phyloP scores from a whole-genome alignment of 2,329 filamentous ascomycete genomes.

The Aureobasidium sp. region DNA sequence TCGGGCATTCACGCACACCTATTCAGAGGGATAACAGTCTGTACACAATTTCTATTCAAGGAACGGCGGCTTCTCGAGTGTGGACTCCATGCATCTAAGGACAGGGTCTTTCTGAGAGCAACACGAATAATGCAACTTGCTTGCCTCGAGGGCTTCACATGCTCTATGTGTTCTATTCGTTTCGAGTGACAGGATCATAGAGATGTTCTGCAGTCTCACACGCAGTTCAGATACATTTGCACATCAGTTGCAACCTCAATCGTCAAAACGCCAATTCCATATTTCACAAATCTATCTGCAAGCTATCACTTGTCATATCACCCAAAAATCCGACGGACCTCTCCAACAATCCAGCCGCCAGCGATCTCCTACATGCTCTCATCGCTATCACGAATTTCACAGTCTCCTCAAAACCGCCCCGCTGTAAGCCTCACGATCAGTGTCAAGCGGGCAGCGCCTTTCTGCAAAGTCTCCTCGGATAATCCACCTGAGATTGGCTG shows the following conservation, averaged over 20 bases:
- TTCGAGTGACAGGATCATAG: background rate
- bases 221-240: too few relatives aligned
- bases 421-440: constrained; percentile 14
- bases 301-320: too few relatives aligned
- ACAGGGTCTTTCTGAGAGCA: background rate
- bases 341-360: background rate
- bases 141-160: background rate
- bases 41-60: too few relatives aligned
- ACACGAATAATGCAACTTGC: background rate
- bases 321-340: background rate
- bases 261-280: too few relatives aligned
- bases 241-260: too few relatives aligned
- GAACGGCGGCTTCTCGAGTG: too few relatives aligned
- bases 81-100: background rate
- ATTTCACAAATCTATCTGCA: too few relatives aligned
- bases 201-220: too few relatives aligned
- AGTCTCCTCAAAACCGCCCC: background rate
- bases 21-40: too few relatives aligned
- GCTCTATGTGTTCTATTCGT: background rate
- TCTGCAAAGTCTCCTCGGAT: background rate
- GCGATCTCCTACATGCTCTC: too few relatives aligned
- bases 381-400: background rate
- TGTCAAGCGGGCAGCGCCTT: background rate
- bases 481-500: background rate
- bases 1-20: too few relatives aligned